A percentile compares a stretch with the other conserved stretches of the same genome.
These are phyloP conservation scores for Neoboletus brunneissimus DNA, from an alignment of 768 basidiomycete species.

Conservation along the genomic window DNA sequence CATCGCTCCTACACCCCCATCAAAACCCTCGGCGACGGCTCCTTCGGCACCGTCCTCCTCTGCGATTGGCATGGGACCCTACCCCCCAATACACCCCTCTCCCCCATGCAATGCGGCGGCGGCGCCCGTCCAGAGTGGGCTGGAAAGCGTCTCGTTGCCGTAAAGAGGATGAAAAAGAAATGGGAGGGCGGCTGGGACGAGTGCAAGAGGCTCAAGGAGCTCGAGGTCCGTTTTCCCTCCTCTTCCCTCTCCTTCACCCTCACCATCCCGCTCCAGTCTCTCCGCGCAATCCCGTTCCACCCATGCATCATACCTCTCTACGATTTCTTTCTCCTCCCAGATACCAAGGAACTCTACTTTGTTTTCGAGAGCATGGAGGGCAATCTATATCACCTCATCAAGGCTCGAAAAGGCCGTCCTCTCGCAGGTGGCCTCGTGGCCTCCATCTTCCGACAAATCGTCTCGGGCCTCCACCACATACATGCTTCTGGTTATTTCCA, in stretches of 20 bases:
- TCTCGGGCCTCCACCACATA: constrained; percentile 88
- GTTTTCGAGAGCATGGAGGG: constrained; percentile 99
- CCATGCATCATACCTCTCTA: constrained; percentile 98
- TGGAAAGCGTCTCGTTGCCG: constrained; percentile 91
- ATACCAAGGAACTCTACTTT: constrained; percentile 95
- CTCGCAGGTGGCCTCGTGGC: constrained; percentile 97
- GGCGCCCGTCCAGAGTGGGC: constrained; percentile 92
- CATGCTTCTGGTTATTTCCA: constrained; percentile 95
- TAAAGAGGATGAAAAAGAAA: constrained; percentile 97
- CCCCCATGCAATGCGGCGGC: constrained; percentile 94
- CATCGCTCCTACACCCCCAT: constrained; percentile 89
- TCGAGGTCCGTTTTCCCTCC: constrained; percentile 63
- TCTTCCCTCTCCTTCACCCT: constrained; percentile 14
- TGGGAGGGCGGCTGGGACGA: constrained; percentile 99
- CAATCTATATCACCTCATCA: constrained; percentile 98
- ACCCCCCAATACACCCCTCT: constrained; percentile 85
- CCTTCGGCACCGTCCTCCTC: constrained; percentile 97
- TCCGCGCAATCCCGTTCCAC: constrained; percentile 92
- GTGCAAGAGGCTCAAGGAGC: constrained; percentile 91
- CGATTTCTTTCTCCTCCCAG: constrained; percentile 97
- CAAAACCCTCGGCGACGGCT: constrained; percentile 97
- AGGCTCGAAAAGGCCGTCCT: constrained; percentile 89
- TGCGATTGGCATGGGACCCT: constrained; percentile 99
- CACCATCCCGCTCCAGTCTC: constrained; percentile 55
- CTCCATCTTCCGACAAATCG: constrained; percentile 91